Base-by-base conservation (phyloP, 2,329 filamentous ascomycete genomes). In the Ramularia endophylla region DNA sequence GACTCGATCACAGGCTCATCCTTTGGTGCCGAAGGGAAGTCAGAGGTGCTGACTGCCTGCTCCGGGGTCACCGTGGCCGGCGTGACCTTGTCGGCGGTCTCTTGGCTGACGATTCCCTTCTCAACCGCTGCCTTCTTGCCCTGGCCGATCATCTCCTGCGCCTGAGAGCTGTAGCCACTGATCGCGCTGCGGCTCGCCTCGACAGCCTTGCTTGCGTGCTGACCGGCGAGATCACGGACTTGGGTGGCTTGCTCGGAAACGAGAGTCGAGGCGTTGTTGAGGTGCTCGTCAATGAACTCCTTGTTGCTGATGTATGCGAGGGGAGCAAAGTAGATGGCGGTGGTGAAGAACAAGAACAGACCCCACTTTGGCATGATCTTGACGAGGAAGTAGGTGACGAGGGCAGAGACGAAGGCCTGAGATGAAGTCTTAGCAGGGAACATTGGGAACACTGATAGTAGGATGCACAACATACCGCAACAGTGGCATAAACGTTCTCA, bases 341-440 rank as follows among this genome's bases (percentile, higher is more conserved):
- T 68, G 45, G 75, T 75, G 40, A 66, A 70, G 56, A 81, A 69
- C 50, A 82, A 65, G 40, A 73, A 65, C 50, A 83, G 65, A 20
- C 77, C 78, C 79, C 79, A 83, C 52, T 79, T 65, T n/a, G 79
- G 79, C 49, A 80, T 66, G 57, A 80, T 70, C 64, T 79, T 80
- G 67, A 82, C 77, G 53, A 82, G 68, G 70, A 73, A 80, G 69
- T 82, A 83, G 50, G 73, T 71, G 48, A 73, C 58, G 58, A 81
- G 69, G 27, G 78, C 68, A 20, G 77, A 68, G 47, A 70, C 57
- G 67, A 81, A 82, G 38, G 75, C 74, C 77, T 81, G 48, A 5
- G 13, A 13, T 9, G 8, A 12, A 6, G 40, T 59, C 15, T 32
- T 17, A 32, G 30, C 40, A 60, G 57, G 47, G 41, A 40, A 20